Evolutionary conservation across 2,329 filamentous ascomycete genomes (phyloP), one percentile per base, ranked within the genome.

Genomic region (Thelonectria olida): DNA sequence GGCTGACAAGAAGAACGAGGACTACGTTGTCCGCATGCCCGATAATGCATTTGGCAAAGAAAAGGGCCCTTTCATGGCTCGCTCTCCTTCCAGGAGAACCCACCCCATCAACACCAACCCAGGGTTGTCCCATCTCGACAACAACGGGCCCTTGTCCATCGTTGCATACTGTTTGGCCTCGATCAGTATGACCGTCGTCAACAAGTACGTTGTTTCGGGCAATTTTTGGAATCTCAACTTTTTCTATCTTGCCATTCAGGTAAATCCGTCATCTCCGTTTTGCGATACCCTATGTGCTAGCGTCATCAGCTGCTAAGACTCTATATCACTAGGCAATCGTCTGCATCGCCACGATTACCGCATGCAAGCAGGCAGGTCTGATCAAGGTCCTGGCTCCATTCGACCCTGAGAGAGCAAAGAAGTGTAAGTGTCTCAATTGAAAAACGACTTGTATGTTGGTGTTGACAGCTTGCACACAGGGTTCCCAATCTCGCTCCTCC

Each of bases 141-240:
- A 93, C 80, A 96, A 88, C 78, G 92, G 93, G 15, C 82, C 87
- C 45, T 76, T 96, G 48, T 93, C 95, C 20, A 92, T 99, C 71
- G 75, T 97, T 67, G 88, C 92, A 49, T 99, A 99, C 84, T 99
- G 96, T 79, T 84, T 91, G 73, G 92, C 95, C 54, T 97, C 94
- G n/a, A 99, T 99, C 75, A 87, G 95, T 78, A 99, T 99, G 96
- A 99, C 96, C 7, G 92, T 97, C n/a, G 96, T 96, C 78, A 99
- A 99, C 83, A 99, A 99, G 85, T 99, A 96, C 78, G 94, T 97
- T 65, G 88, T 99, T 47, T 97, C 93, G 7, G 96, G 96, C 62
- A 85, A 86, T 52, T 87, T 90, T 68, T 99, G 96, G 87, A 99
- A 99, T 80, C 81, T 99, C 73, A 97, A 97, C 80, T 97, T 98